Conservation (phyloP, 2,329 filamentous ascomycete species). For the Aaosphaeria arxii region DNA sequence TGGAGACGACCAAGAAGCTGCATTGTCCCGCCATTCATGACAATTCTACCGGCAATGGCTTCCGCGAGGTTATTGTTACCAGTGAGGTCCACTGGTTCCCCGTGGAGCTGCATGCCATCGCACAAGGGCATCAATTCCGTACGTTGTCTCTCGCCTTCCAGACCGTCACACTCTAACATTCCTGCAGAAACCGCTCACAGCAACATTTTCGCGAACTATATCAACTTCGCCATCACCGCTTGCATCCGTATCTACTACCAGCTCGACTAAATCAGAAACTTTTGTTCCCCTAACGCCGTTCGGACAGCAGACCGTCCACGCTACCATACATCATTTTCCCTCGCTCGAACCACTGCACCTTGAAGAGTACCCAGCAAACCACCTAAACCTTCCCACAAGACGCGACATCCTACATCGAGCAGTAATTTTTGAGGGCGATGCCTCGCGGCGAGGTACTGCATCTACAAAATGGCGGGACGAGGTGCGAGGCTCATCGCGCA, state of each 20-base stretch:
- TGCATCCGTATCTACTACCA: constrained; percentile 51
- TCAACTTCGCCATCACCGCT: constrained; percentile 52
- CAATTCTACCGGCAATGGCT: too few relatives aligned
- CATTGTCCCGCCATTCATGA: too few relatives aligned
- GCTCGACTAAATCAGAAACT: constrained; percentile 21
- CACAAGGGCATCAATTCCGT: constrained; percentile 32
- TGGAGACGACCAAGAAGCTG: too few relatives aligned
- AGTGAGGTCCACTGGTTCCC: too few relatives aligned
- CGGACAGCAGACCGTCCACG: constrained; percentile 58
- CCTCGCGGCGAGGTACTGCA: constrained; percentile 75
- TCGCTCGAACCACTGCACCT: constrained; percentile 78
- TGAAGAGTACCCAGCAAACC: constrained; percentile 73
- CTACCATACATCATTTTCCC: constrained; percentile 89
- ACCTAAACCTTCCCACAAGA: constrained; percentile 82
- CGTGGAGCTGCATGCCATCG: background rate
- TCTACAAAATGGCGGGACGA: constrained; percentile 57
- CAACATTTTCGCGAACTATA: constrained; percentile 26
- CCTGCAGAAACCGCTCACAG: constrained; percentile 20
- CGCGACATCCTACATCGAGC: constrained; percentile 91
- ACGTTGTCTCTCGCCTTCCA: constrained; percentile 39
- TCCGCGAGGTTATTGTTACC: too few relatives aligned
- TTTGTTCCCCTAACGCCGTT: constrained; percentile 18
- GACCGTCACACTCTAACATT: background rate
- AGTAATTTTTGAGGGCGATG: constrained; percentile 88
- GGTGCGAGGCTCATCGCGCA: constrained; percentile 77